phyloP scores from a whole-genome alignment of 352 stramenopile genomes.

The Globisporangium takayamanum region DNA sequence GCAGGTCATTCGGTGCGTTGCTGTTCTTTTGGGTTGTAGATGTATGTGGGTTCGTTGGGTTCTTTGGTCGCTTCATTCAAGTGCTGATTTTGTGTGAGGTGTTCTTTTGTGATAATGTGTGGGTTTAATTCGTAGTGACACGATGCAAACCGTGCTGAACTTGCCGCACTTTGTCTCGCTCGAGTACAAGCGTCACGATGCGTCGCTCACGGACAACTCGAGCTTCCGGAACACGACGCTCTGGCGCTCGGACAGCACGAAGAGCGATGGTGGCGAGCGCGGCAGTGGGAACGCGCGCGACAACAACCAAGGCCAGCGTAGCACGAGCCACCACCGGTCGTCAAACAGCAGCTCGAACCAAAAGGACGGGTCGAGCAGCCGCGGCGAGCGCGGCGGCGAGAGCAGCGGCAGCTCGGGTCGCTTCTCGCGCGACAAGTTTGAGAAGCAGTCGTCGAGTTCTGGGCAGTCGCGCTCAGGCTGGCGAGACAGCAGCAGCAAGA shows the following conservation, averaged over 20 bases:
- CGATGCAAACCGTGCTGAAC: conserved; percentile 86
- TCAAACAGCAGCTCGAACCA: conserved; percentile 9
- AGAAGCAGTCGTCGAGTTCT: conserved; percentile 16
- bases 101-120: too few relatives aligned
- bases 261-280: conserved; percentile 21
- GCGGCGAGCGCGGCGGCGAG: conserved; percentile 14
- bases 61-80: too few relatives aligned
- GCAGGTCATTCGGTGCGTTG: conserved; percentile 64
- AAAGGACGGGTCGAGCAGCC: conserved; percentile 11
- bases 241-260: conserved; percentile 53
- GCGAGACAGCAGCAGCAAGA: conserved; percentile 32
- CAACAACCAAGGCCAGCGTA: background rate
- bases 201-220: conserved; percentile 74
- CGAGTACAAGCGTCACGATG: conserved; percentile 91
- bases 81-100: too few relatives aligned
- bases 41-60: background rate
- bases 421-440: conserved; percentile 44
- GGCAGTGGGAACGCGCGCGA: conserved; percentile 31
- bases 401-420: conserved; percentile 27
- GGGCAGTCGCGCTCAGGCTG: conserved; percentile 42
- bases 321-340: conserved; percentile 9
- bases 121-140: conserved; percentile 44
- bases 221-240: conserved; percentile 77
- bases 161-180: conserved; percentile 87
- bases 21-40: background rate